A percentile compares a stretch with the other conserved stretches of the same genome.
phyloP scores from a whole-genome alignment of 495 filamentous ascomycete species.

The Friedmanniomyces endolithicus region DNA sequence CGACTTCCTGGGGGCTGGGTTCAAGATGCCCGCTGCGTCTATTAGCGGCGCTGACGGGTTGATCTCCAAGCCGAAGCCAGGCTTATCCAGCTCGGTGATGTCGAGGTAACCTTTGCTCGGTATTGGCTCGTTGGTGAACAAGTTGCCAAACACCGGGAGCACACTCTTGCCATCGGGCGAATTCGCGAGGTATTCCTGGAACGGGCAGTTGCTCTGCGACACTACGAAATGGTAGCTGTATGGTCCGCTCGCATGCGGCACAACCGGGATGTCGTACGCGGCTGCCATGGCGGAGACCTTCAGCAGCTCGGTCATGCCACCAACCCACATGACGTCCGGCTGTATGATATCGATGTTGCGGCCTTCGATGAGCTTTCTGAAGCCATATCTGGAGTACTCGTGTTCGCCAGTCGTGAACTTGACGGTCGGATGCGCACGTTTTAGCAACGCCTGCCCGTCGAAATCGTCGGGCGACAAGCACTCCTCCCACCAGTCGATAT shows the following conservation, averaged over 20 bases:
- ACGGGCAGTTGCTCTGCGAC: slow-evolving; percentile 78
- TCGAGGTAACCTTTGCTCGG: slow-evolving; percentile 70
- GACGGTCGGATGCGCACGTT: slow-evolving; percentile 75
- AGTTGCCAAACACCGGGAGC: slow-evolving; percentile 76
- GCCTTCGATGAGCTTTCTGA: slow-evolving; percentile 84
- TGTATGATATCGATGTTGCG: slow-evolving; percentile 88
- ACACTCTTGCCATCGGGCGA: slow-evolving; percentile 80
- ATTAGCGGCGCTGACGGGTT: slow-evolving; percentile 72
- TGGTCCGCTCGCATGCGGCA: slow-evolving; percentile 83
- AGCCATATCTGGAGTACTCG: slow-evolving; percentile 83
- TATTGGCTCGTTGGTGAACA: slow-evolving; percentile 85
- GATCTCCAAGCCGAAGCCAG: slow-evolving; percentile 77
- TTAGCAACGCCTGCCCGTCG: slow-evolving; percentile 76
- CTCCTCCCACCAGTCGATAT: slow-evolving; percentile 97
- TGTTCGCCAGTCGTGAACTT: slow-evolving; percentile 94
- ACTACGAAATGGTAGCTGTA: slow-evolving; percentile 94
- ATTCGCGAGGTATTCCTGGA: slow-evolving; percentile 91
- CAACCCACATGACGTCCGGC: slow-evolving; percentile 94
- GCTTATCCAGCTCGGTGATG: slow-evolving; percentile 68
- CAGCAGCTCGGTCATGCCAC: slow-evolving; percentile 81
- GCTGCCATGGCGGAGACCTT: slow-evolving; percentile 78
- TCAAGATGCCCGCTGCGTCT: slow-evolving; percentile 56
- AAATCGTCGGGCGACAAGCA: slow-evolving; percentile 80
- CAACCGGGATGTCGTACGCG: slow-evolving; percentile 84
- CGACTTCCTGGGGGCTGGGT: slow-evolving; percentile 52